Evolutionary conservation across 257 asterid genomes (phyloP), one percentile per base, ranked within the genome.

Genomic region (Paulownia fortunei): DNA sequence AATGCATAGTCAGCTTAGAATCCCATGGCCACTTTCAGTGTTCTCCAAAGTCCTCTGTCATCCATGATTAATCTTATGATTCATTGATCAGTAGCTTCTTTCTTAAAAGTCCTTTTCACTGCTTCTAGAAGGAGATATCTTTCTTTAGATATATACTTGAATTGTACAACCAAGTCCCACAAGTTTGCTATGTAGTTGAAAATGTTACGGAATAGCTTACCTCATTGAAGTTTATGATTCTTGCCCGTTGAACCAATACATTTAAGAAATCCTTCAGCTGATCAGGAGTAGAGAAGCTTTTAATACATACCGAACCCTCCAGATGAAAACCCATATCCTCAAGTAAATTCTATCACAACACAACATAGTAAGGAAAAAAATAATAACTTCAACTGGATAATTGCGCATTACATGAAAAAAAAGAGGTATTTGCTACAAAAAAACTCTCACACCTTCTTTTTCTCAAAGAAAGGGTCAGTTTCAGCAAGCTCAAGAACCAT

Each of bases 181-280:
- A 46, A 67, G 66, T 72, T 72, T 54, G 39, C 16, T 23, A 13
- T 18, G 68, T 23, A 64, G 77, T 59, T 70, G 47, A 55, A 27
- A 52, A 55, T 63, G 71, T 7, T 23, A 56, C 27, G 27, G 69
- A 83, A 16, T 51, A 70, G 13, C 62, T 60, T 77, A 92, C 98
- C 98, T 94, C 97, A 59, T 91, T 88, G 73, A 87, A 84, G 83
- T 83, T 81, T 59, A 86, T 71, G 81, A 87, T 78, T 85, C 97
- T 88, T 18, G 95, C 97, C 64, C 79, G 82, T 77, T 81, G 89
- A 74, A 88, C 87, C 89, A 88, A 74, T 70, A 34, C 21, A 47
- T 81, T 78, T 54, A 87, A 78, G 65, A 72, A 58, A 61, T 79
- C 76, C 67, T 82, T 88, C 7, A 86, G 81, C 80, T 90, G 86